Conservation (phyloP, 306 rosid species). For the Cicer pinnatifidum region DNA sequence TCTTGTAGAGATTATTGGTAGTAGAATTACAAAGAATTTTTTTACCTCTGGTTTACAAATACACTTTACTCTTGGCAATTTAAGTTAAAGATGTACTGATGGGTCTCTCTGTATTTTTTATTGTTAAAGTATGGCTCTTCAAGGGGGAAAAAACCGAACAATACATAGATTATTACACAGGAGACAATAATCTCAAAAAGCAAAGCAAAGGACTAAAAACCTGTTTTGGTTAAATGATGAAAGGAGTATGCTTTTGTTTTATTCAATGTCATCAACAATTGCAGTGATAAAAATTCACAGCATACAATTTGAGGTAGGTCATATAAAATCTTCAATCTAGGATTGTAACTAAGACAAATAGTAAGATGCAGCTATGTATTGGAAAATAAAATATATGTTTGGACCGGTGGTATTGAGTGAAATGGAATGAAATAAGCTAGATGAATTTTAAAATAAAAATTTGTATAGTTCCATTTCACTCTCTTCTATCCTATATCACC, state of each 20-base stretch:
- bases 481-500: too few species aligned
- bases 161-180: background rate
- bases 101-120: background rate
- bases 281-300: background rate
- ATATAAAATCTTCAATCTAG: constrained; percentile 20
- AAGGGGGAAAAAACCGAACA: background rate
- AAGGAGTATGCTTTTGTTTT: too few species aligned
- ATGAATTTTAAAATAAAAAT: too few species aligned
- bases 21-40: constrained; percentile 19
- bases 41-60: constrained; percentile 32
- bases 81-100: constrained; percentile 23
- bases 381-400: background rate
- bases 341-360: constrained; percentile 26
- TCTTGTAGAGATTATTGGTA: constrained; percentile 80
- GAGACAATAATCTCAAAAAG: background rate
- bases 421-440: too few species aligned
- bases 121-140: background rate
- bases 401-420: too few species aligned
- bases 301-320: constrained; percentile 16
- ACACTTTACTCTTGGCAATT: constrained; percentile 17
- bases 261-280: too few species aligned
- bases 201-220: background rate
- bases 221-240: background rate
- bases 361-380: constrained; percentile 18
- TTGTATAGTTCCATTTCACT: too few species aligned